Evolutionary conservation across 108 stramenopile species (phyloP).

Genomic region (Conticribra weissflogii): DNA sequence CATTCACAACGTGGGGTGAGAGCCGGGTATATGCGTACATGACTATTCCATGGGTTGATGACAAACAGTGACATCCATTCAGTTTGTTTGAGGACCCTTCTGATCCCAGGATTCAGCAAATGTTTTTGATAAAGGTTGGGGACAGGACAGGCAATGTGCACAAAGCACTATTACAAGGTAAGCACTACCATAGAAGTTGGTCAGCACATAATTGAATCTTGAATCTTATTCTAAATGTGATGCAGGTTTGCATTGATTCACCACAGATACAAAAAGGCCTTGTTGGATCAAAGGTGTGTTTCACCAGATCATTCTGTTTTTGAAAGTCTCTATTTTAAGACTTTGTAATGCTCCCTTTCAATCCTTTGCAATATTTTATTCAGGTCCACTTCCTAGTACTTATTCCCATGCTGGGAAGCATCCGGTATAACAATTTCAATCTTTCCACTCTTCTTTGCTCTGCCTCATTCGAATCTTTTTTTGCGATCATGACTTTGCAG

Average conservation of each 20-base stretch:
- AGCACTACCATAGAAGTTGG: not conserved
- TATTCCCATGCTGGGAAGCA: conserved; percentile 35
- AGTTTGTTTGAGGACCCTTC: conserved; percentile 47
- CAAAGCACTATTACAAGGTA: conserved; percentile 10
- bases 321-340: no score
- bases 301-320: no score
- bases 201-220: not conserved
- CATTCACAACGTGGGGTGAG: not conserved
- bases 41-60: conserved; percentile 43
- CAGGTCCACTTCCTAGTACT: conserved; percentile 50
- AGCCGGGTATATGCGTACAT: conserved; percentile 38
- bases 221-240: not conserved
- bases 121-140: conserved; percentile 46
- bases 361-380: not conserved
- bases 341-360: no score
- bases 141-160: conserved; percentile 23
- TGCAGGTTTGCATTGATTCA: not conserved
- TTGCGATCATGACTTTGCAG: no score
- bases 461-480: no score
- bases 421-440: no score
- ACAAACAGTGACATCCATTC: conserved; percentile 57
- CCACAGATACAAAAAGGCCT: not conserved
- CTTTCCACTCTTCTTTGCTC: no score
- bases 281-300: conserved; percentile 34
- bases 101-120: conserved; percentile 26